Conservation (phyloP, 2,329 filamentous ascomycete genomes). For the Dothidotthia symphoricarpi region DNA sequence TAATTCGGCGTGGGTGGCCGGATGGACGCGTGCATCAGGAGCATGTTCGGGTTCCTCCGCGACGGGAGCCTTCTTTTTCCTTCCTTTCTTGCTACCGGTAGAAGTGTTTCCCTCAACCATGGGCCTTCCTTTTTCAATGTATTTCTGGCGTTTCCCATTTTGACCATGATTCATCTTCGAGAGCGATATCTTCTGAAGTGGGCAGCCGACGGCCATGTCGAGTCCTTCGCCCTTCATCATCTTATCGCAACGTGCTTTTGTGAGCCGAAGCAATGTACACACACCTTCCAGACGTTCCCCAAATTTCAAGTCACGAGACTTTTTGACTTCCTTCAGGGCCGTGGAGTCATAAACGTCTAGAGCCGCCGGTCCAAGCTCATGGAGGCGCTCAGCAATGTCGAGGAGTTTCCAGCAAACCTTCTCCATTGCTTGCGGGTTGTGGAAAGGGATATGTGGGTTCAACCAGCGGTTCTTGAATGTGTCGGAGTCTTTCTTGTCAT, state of each 20-base stretch:
- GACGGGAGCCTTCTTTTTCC: no score
- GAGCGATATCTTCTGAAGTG: slow-evolving; percentile 5
- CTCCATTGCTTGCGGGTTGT: slow-evolving; percentile 9
- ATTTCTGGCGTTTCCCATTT: slow-evolving; percentile 4
- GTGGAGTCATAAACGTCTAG: slow-evolving; percentile 5
- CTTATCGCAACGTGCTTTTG: slow-evolving; percentile 10
- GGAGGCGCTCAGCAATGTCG: slow-evolving; percentile 7
- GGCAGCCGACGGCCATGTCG: slow-evolving; percentile 2
- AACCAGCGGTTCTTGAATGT: slow-evolving; percentile 9
- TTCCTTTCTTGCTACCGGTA: no score
- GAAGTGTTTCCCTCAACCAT: no score
- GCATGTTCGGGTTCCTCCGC: no score
- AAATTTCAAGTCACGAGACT: slow-evolving; percentile 7
- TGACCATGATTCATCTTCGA: slow-evolving; percentile 4
- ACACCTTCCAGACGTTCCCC: slow-evolving; percentile 8
- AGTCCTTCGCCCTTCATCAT: slow-evolving; percentile 13
- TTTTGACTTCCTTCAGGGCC: slow-evolving; percentile 2
- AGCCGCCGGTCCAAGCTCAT: slow-evolving; percentile 4
- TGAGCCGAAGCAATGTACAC: slow-evolving; percentile 4
- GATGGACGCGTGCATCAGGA: no score
- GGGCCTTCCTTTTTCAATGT: no score
- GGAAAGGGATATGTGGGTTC: not conserved
- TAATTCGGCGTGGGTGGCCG: no score
- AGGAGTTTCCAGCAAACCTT: slow-evolving; percentile 15
- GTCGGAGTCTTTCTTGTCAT: slow-evolving; percentile 3